Evolutionary conservation across 306 rosid genomes (phyloP).

Genomic region (Albizia julibrissin): DNA sequence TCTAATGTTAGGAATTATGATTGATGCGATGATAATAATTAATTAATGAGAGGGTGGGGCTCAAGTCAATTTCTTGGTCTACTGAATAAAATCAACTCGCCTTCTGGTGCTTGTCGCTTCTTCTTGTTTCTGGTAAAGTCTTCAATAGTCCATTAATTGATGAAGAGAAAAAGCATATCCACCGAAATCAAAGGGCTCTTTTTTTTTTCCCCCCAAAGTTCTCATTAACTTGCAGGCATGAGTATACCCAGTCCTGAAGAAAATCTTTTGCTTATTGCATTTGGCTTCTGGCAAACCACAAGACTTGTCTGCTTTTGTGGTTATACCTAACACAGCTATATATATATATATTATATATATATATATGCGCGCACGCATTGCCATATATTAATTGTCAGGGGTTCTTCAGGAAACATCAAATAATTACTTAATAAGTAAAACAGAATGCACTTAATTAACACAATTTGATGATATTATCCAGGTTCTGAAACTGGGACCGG

Average conservation of each 20-base stretch:
- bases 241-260: neutral
- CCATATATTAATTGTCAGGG: neutral
- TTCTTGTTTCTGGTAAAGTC: neutral
- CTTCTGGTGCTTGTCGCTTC: neutral
- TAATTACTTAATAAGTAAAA: neutral
- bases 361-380: neutral
- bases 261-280: neutral
- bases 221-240: neutral
- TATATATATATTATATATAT: too few relatives aligned
- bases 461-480: neutral
- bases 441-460: neutral
- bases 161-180: neutral
- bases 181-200: neutral
- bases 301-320: neutral
- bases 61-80: neutral
- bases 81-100: slow-evolving; percentile 1
- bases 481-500: too few relatives aligned
- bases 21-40: neutral
- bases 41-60: neutral
- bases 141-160: neutral
- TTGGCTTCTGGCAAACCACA: neutral
- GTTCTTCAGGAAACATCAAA: neutral
- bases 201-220: neutral
- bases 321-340: neutral
- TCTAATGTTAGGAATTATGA: neutral